Percentiles rank a stretch among this genome's conserved stretches.
These are phyloP conservation scores for Boletus tomentosulus DNA, from an alignment of 768 basidiomycete species.

Conservation along the genomic window DNA sequence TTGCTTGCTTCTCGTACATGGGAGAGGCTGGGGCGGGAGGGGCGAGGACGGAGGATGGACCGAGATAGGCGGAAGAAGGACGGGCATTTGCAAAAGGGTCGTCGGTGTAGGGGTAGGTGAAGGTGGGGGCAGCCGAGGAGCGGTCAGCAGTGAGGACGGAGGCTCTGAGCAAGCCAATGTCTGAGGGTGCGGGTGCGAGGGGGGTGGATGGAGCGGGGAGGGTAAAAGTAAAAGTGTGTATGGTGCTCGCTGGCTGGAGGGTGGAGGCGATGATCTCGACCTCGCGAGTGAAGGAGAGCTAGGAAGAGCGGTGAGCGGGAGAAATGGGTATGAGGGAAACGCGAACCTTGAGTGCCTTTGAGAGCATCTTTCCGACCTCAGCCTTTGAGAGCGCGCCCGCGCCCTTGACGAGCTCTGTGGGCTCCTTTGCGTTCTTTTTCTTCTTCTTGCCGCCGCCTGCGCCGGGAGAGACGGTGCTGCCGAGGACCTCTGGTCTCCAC, in stretches of 20 bases:
- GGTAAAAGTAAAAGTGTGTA: conserved; percentile 88
- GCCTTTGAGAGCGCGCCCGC: conserved; percentile 79
- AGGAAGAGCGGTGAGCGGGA: not conserved
- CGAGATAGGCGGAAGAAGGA: conserved; percentile 77
- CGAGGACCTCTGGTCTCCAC: conserved; percentile 91
- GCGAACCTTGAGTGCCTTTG: conserved; percentile 82
- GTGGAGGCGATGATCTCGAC: conserved; percentile 95
- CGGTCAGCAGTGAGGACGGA: conserved; percentile 70
- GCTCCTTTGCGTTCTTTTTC: conserved; percentile 57
- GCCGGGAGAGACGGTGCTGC: conserved; percentile 81
- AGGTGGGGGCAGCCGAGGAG: conserved; percentile 61
- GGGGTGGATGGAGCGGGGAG: conserved; percentile 75
- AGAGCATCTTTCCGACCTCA: conserved; percentile 87
- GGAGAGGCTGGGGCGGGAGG: conserved; percentile 26
- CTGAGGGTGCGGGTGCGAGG: conserved; percentile 68
- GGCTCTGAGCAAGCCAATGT: conserved; percentile 55
- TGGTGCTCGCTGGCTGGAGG: conserved; percentile 86
- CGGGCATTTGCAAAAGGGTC: conserved; percentile 67
- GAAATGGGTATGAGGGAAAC: not conserved
- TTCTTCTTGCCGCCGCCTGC: conserved; percentile 78
- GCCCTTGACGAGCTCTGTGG: conserved; percentile 58
- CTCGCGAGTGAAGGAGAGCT: conserved; percentile 90
- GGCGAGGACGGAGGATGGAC: conserved; percentile 62
- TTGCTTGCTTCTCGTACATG: conserved; percentile 30
- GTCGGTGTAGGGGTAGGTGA: conserved; percentile 68